Evolutionary conservation across 2,329 filamentous ascomycete species (phyloP).

Genomic region (Fusarium buxicola): DNA sequence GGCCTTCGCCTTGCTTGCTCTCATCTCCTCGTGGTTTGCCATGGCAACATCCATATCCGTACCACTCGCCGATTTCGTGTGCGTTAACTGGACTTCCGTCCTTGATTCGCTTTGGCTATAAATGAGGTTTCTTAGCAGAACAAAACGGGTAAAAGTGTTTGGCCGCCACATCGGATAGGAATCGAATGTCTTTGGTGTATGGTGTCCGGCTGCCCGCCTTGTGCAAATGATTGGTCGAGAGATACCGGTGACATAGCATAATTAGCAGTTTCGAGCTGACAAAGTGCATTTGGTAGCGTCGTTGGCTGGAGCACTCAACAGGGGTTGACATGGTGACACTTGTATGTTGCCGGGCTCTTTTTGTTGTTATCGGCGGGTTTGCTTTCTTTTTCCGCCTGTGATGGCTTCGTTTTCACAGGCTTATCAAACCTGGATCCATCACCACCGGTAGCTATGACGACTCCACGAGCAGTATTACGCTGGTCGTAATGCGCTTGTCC

Average conservation of each 20-base stretch:
- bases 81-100: no score
- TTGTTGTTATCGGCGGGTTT: neutral
- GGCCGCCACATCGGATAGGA: neutral
- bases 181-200: neutral
- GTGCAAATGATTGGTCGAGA: slow-evolving; percentile 27
- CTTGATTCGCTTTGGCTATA: no score
- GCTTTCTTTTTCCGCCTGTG: slow-evolving; percentile 8
- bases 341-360: neutral
- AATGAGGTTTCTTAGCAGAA: neutral
- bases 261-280: slow-evolving; percentile 1
- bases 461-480: no score
- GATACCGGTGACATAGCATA: neutral
- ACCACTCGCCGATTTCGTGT: no score
- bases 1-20: no score
- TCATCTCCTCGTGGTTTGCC: no score
- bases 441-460: no score
- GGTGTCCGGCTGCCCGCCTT: slow-evolving; percentile 13
- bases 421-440: no score
- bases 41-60: no score
- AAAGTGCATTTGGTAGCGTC: slow-evolving; percentile 2
- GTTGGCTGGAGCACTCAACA: neutral
- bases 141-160: neutral
- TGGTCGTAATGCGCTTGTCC: no score
- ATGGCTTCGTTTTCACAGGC: no score
- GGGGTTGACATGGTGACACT: neutral